A percentile compares a stretch with the other conserved stretches of the same genome.
Evolutionary conservation across 495 filamentous ascomycete genomes (phyloP).

Genomic region (Hyphodiscus hymeniophilus): DNA sequence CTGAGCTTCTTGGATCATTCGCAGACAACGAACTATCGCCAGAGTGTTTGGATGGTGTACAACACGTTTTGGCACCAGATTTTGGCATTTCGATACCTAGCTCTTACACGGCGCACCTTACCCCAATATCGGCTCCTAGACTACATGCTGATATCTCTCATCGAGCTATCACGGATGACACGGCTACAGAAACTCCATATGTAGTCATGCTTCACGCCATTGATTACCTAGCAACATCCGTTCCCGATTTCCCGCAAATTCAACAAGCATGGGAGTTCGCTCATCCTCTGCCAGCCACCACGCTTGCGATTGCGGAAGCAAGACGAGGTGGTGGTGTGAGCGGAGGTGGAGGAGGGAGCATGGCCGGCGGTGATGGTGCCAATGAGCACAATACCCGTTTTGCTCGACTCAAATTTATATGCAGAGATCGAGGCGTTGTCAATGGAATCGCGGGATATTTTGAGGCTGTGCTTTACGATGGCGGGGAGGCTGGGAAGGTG

Average conservation of each 20-base stretch:
- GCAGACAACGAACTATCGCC: slow-evolving; percentile 86
- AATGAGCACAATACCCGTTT: slow-evolving; percentile 87
- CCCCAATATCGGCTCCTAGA: slow-evolving; percentile 83
- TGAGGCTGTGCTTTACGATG: slow-evolving; percentile 78
- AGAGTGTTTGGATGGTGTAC: slow-evolving; percentile 85
- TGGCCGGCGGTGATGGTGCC: slow-evolving; percentile 47
- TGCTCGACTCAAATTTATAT: slow-evolving; percentile 65
- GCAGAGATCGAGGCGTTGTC: slow-evolving; percentile 66
- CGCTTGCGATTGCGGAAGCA: slow-evolving; percentile 42
- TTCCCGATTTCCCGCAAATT: slow-evolving; percentile 47
- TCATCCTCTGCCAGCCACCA: slow-evolving; percentile 42
- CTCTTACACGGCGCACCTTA: slow-evolving; percentile 85
- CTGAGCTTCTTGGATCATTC: slow-evolving; percentile 89
- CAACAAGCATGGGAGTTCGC: slow-evolving; percentile 64
- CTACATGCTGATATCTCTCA: slow-evolving; percentile 70
- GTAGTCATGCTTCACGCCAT: slow-evolving; percentile 88
- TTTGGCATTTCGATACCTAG: slow-evolving; percentile 89
- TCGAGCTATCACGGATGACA: slow-evolving; percentile 50
- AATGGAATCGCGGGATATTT: slow-evolving; percentile 95
- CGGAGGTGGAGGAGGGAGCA: slow-evolving; percentile 49
- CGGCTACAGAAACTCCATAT: slow-evolving; percentile 76
- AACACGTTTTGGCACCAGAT: slow-evolving; percentile 61
- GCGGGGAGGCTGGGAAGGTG: slow-evolving; percentile 40
- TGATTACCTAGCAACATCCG: slow-evolving; percentile 64
- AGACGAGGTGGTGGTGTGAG: slow-evolving; percentile 45